Evolutionary conservation across 2,329 filamentous ascomycete genomes (phyloP), one percentile per base, ranked within the genome.

Genomic region (Colletotrichum camelliae): DNA sequence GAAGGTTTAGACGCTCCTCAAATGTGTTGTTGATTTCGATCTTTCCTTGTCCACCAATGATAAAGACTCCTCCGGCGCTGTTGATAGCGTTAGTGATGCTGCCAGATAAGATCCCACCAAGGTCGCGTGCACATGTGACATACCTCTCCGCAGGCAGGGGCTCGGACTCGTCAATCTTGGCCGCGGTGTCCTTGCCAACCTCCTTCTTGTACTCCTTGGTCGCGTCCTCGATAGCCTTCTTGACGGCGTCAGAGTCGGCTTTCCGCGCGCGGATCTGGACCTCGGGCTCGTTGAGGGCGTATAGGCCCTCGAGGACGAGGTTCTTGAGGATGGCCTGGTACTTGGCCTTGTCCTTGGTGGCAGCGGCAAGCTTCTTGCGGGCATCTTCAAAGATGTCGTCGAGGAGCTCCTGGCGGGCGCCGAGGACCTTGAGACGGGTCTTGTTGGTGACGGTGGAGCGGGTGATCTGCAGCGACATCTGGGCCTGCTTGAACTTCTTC

Each of bases 21-120:
- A 98, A 94, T 71, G 97, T 98, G 89, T 99, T 98, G 91, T 98
- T 96, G 86, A 99, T 96, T 82, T 98, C 96, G 84, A 99, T 98
- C 90, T 96, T 98, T 84, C 97, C 97, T 79, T 90, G 90, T 79
- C 94, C 93, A 78, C 96, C 95, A 71, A 98, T 87, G 79, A 99
- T 92, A 74, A 91, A 85, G 74, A 98, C 90, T 81, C 97, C 97
- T 76, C 97, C 97, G 76, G 96, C 90, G 81, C 97, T 98, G 80
- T 98, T 77, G 67, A 62, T 48, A 12, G 61, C 60, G 31, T 75
- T 74, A 76, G 66, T 10, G 21, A 33, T 35, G 29, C 9, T 33
- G 29, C 10, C n/a, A 21, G n/a, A 33, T 61, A 61, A 31, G 58
- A 29, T 27, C 29, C 55, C 55, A 6, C 57, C 57, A 12, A 9